phyloP scores from a whole-genome alignment of 257 asterid genomes.

The Solanum chiquidenum region DNA sequence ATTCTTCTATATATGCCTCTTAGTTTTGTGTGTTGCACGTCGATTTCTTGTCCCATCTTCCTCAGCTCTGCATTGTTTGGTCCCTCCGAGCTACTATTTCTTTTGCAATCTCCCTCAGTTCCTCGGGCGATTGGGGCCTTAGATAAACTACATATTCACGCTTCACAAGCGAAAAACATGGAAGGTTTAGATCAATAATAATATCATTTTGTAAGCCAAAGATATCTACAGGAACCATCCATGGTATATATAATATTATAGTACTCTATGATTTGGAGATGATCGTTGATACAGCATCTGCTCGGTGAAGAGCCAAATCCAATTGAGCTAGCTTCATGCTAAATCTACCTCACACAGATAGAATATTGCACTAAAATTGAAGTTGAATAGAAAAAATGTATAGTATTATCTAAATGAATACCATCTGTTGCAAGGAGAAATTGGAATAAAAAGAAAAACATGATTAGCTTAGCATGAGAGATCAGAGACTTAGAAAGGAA shows the following conservation, averaged over 20 bases:
- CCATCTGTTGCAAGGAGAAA: not conserved
- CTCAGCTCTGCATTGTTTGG: not conserved
- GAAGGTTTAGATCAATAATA: not conserved
- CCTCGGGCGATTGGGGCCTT: slow-evolving; percentile 78
- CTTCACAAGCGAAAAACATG: slow-evolving; percentile 22
- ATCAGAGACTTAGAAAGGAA: too few species aligned
- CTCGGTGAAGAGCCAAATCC: not conserved
- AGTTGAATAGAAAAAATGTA: not conserved
- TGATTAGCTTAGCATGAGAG: too few species aligned
- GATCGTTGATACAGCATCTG: not conserved
- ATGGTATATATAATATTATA: not conserved
- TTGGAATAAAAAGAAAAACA: too few species aligned
- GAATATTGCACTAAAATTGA: not conserved
- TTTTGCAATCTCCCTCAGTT: slow-evolving; percentile 76
- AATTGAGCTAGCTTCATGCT: not conserved
- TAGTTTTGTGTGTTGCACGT: not conserved
- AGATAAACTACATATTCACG: slow-evolving; percentile 76
- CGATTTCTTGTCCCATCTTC: not conserved
- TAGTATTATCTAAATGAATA: not conserved
- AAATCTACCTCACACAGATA: not conserved
- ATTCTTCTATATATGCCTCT: too few species aligned
- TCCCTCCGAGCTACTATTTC: slow-evolving; percentile 47
- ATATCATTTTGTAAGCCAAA: not conserved
- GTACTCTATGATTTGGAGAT: too few species aligned
- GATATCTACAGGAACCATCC: not conserved